Conservation (phyloP, 2,329 filamentous ascomycete genomes). For the Arachnopeziza araneosa region DNA sequence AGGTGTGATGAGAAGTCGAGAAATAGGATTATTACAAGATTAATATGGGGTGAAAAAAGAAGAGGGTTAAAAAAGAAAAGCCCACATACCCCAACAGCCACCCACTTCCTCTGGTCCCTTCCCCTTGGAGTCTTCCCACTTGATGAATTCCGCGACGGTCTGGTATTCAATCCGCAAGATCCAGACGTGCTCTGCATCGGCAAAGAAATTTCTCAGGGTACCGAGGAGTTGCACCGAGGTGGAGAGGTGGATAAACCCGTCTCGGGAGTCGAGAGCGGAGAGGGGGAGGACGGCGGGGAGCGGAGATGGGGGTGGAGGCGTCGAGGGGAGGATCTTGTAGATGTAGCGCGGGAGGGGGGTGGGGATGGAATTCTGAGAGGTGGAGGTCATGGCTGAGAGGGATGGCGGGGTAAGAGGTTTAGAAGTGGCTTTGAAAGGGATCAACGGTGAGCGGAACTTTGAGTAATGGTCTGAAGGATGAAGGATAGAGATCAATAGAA, state of each 20-base stretch:
- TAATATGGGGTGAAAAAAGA: too few relatives aligned
- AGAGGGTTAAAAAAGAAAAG: not conserved
- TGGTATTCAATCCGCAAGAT: conserved; percentile 24
- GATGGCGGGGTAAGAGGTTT: too few relatives aligned
- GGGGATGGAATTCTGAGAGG: conserved; percentile 2
- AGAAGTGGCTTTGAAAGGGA: too few relatives aligned
- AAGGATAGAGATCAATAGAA: too few relatives aligned
- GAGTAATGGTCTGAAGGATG: too few relatives aligned
- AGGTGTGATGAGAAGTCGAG: too few relatives aligned
- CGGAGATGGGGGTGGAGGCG: conserved; percentile 16
- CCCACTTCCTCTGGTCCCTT: conserved; percentile 20
- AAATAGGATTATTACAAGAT: too few relatives aligned
- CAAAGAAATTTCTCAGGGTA: conserved; percentile 26
- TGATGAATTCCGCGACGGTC: conserved; percentile 18
- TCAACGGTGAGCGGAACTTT: too few relatives aligned
- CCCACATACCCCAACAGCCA: conserved; percentile 16
- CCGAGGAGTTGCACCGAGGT: conserved; percentile 24
- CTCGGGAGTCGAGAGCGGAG: conserved; percentile 24
- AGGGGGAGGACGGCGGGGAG: conserved; percentile 24
- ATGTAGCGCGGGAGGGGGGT: conserved; percentile 23
- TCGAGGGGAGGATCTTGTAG: conserved; percentile 28
- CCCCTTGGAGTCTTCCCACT: conserved; percentile 18
- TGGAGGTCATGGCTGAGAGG: not conserved
- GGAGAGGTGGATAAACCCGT: conserved; percentile 26
- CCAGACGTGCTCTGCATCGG: conserved; percentile 12